A percentile compares a stretch with the other conserved stretches of the same genome.
Evolutionary conservation across 2,329 filamentous ascomycete species (phyloP).

Genomic region (Alternaria alternata): DNA sequence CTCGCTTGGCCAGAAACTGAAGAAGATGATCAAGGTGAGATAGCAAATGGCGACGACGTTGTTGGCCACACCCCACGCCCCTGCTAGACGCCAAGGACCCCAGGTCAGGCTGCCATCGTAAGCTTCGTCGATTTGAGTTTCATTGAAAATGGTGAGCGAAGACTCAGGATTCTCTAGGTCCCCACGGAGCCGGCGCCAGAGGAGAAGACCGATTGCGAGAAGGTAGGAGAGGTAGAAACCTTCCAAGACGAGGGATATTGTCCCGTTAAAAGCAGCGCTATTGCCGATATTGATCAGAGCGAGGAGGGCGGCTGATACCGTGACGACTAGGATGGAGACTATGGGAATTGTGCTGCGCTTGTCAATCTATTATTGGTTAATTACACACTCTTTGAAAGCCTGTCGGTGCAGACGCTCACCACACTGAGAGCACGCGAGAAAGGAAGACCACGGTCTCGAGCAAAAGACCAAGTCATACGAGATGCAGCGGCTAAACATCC

Average conservation of each 20-base stretch:
- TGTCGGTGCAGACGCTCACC: constrained; percentile 21
- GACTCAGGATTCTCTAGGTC: constrained; percentile 37
- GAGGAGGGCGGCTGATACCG: constrained; percentile 55
- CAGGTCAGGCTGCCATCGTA: constrained; percentile 37
- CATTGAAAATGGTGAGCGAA: constrained; percentile 34
- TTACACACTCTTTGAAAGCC: not conserved
- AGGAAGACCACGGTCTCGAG: constrained; percentile 54
- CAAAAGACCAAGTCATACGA: constrained; percentile 56
- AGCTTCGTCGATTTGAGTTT: constrained; percentile 27
- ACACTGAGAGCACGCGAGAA: constrained; percentile 45
- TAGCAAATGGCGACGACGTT: constrained; percentile 46
- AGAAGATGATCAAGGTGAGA: constrained; percentile 45
- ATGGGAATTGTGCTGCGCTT: constrained; percentile 53
- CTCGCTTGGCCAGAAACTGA: constrained; percentile 46
- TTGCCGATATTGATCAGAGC: constrained; percentile 63
- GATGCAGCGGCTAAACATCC: constrained; percentile 53
- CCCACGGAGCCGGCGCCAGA: constrained; percentile 48
- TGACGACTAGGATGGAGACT: constrained; percentile 57
- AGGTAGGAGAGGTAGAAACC: constrained; percentile 50
- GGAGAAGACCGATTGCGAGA: constrained; percentile 41
- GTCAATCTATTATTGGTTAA: constrained; percentile 40
- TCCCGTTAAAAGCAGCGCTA: constrained; percentile 48
- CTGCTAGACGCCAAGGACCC: constrained; percentile 48
- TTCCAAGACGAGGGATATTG: constrained; percentile 46
- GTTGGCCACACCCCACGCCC: constrained; percentile 38